Percentiles rank a stretch among this genome's conserved stretches.
phyloP scores from a whole-genome alignment of 2,329 filamentous ascomycete species.

The Ascocoryne sarcoides region DNA sequence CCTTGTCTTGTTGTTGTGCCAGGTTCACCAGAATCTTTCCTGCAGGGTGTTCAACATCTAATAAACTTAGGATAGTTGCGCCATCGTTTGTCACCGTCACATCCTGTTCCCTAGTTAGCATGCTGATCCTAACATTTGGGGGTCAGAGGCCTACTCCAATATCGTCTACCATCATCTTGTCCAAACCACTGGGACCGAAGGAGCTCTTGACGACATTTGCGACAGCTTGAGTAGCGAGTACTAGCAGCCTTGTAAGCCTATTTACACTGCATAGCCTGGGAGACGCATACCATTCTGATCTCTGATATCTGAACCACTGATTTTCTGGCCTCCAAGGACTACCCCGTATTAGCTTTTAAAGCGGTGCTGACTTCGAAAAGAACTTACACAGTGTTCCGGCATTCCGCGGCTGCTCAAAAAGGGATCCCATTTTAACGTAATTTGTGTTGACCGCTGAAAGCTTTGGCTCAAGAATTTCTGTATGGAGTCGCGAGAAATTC shows the following conservation, averaged over 20 bases:
- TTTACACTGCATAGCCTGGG: too few relatives aligned
- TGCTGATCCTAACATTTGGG: constrained; percentile 1
- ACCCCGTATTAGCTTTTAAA: constrained; percentile 25
- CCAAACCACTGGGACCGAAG: constrained; percentile 90
- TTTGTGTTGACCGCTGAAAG: too few relatives aligned
- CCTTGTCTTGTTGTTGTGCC: constrained; percentile 97
- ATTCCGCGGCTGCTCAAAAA: constrained; percentile 92
- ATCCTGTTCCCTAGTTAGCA: constrained; percentile 49
- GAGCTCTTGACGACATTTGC: constrained; percentile 99
- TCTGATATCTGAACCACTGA: constrained; percentile 90
- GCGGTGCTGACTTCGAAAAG: neutral
- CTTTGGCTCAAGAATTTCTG: constrained; percentile 2
- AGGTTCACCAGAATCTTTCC: constrained; percentile 98
- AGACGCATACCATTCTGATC: constrained; percentile 76
- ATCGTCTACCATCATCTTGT: constrained; percentile 99
- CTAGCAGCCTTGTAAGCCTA: too few relatives aligned
- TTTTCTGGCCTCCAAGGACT: constrained; percentile 94
- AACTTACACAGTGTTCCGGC: constrained; percentile 75
- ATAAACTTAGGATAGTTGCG: constrained; percentile 86
- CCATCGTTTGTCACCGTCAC: constrained; percentile 99
- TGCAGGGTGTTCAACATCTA: constrained; percentile 96
- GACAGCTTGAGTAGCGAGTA: constrained; percentile 91
- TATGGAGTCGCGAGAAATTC: too few relatives aligned
- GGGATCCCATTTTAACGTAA: constrained; percentile 76
- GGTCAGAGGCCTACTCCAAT: constrained; percentile 62